These are phyloP conservation scores for Priceomyces fermenticarens DNA, from an alignment of 805 yeast species.

Conservation along the genomic window DNA sequence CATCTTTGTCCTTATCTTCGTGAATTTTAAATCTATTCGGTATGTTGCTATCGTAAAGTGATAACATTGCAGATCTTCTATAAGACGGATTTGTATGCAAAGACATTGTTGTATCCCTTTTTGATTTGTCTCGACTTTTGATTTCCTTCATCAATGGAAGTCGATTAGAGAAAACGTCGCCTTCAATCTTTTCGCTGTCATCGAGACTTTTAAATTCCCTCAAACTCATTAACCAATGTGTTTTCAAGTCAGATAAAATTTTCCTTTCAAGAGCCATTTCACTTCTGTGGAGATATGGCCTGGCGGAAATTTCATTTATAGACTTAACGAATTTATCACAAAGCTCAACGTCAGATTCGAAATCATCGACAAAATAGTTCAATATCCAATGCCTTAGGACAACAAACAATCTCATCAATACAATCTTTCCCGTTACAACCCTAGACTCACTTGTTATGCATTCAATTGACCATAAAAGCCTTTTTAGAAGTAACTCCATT, in stretches of 20 bases:
- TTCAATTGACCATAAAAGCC: slow-evolving; percentile 72
- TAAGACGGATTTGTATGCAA: slow-evolving; percentile 43
- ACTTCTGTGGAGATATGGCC: slow-evolving; percentile 25
- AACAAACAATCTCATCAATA: slow-evolving; percentile 79
- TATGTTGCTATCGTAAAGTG: slow-evolving; percentile 36
- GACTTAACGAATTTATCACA: slow-evolving; percentile 49
- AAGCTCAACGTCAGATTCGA: slow-evolving; percentile 26
- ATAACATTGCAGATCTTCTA: slow-evolving; percentile 44
- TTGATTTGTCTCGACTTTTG: slow-evolving; percentile 20
- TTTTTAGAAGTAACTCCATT: slow-evolving; percentile 55
- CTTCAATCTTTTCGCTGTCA: slow-evolving; percentile 14
- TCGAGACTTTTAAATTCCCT: slow-evolving; percentile 29
- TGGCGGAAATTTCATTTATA: slow-evolving; percentile 34
- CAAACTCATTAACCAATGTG: slow-evolving; percentile 36
- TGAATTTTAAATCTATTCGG: slow-evolving; percentile 33
- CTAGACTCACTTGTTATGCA: slow-evolving; percentile 31
- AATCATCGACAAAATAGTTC: slow-evolving; percentile 86
- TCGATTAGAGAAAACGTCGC: slow-evolving; percentile 9
- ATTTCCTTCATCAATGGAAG: slow-evolving; percentile 28
- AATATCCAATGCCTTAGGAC: slow-evolving; percentile 85
- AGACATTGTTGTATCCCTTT: slow-evolving; percentile 34
- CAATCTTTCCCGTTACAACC: slow-evolving; percentile 54
- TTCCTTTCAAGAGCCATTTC: slow-evolving; percentile 33
- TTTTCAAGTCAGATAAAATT: slow-evolving; percentile 37
- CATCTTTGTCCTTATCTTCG: slow-evolving; percentile 18